Base-by-base conservation (phyloP, 495 filamentous ascomycete genomes). In the Lindgomyces ingoldianus region DNA sequence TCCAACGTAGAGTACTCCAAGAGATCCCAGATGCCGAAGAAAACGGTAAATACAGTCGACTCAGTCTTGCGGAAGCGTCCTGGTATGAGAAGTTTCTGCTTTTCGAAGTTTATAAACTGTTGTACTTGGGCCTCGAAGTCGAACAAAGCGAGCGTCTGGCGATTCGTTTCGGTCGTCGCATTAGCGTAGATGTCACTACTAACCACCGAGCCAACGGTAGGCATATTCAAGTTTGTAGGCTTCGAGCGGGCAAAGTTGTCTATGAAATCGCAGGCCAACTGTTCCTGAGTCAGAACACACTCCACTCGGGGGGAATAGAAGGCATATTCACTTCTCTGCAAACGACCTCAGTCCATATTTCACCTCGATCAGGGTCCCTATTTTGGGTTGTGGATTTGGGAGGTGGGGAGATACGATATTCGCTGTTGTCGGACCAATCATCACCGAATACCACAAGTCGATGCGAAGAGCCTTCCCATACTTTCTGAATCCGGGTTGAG, bases 371-470 rank as follows among this genome's bases (percentile, higher is more conserved):
- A 46, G 62, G 54, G 29, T 70, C 67, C 52, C 48, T 53, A 36
- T 58, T 26, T 51, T 42, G 57, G 12, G 25, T 53, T 3, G 51
- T 53, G 1, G 62, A 51, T 14, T 62, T 58, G 9, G 53, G 51
- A 10, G 67, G 67, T 57, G 67, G 57, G 62, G 67, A 61, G 3
- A 70, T 53, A 24, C 62, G 62, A 51, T 65, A 65, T 33, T 50
- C 39, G 3, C 67, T 57, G 46, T 39, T 63, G 53, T 70, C 67
- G 30, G 67, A 70, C 67, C 67, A 70, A 42, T 65, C 62, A 46
- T 65, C 67, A 14, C 62, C 67, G 36, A 70, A 70, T 19, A 70
- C 67, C 1, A 70, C 67, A 6, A 69, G 9, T n/a, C 62, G 62
- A 44, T 60, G 67, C 19, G 62, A 41, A 21, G 14, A 22, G 53